Percentiles rank a stretch among this genome's conserved stretches.
Evolutionary conservation across 345 rosid genomes (phyloP).

Genomic region (Salix suchowensis): DNA sequence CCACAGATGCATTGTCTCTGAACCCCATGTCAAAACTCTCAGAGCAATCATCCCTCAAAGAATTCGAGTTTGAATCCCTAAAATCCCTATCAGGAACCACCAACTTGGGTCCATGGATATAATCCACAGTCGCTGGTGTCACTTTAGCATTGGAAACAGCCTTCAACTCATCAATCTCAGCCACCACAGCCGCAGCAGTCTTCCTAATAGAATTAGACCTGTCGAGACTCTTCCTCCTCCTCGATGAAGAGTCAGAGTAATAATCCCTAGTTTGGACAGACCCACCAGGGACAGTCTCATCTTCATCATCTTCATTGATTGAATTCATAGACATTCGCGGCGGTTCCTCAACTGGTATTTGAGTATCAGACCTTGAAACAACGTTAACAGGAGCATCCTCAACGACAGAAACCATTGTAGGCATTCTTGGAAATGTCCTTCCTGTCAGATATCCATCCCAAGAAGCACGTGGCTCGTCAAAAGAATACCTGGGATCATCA

Average conservation of each 20-base stretch:
- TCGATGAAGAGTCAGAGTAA: slow-evolving; percentile 69
- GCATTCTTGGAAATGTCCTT: slow-evolving; percentile 68
- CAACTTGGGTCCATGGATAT: slow-evolving; percentile 40
- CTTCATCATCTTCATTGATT: slow-evolving; percentile 47
- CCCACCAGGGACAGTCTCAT: slow-evolving; percentile 73
- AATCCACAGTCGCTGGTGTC: slow-evolving; percentile 57
- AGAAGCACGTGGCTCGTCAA: slow-evolving; percentile 96
- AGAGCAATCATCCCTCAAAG: slow-evolving; percentile 68
- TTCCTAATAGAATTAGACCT: slow-evolving; percentile 72
- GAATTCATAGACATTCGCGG: slow-evolving; percentile 23
- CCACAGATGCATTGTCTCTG: slow-evolving; percentile 46
- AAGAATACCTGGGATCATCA: slow-evolving; percentile 80
- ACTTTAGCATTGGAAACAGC: slow-evolving; percentile 62
- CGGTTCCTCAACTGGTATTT: slow-evolving; percentile 74
- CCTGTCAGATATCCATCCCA: slow-evolving; percentile 92
- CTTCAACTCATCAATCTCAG: slow-evolving; percentile 73
- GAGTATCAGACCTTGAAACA: slow-evolving; percentile 56
- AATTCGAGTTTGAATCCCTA: slow-evolving; percentile 61
- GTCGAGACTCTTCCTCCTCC: slow-evolving; percentile 87
- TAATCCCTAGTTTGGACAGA: slow-evolving; percentile 86
- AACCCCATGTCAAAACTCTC: slow-evolving; percentile 66
- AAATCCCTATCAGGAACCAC: slow-evolving; percentile 43
- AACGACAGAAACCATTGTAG: slow-evolving; percentile 80
- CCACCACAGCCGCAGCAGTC: slow-evolving; percentile 70
- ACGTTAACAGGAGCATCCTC: slow-evolving; percentile 80